These are phyloP conservation scores for Monascus purpureus DNA, from an alignment of 495 filamentous ascomycete genomes.

Conservation along the genomic window DNA sequence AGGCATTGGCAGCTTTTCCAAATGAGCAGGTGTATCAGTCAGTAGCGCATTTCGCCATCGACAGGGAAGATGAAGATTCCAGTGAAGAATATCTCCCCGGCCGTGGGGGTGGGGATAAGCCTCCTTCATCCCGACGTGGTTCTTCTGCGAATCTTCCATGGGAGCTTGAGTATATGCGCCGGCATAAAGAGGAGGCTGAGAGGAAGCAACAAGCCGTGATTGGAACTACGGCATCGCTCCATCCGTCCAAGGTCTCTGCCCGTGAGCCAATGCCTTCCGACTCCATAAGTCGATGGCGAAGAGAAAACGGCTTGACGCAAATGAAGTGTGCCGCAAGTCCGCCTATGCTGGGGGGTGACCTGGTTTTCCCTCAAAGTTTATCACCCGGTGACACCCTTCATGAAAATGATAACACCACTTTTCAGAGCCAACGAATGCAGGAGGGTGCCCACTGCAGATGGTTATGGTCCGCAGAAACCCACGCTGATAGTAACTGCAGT, in stretches of 20 bases:
- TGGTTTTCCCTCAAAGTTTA: slow-evolving; percentile 59
- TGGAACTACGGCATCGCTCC: slow-evolving; percentile 7
- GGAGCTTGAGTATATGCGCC: slow-evolving; percentile 36
- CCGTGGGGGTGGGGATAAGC: slow-evolving; percentile 22
- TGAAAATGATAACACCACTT: slow-evolving; percentile 43
- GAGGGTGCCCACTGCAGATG: slow-evolving; percentile 24
- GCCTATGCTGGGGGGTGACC: slow-evolving; percentile 71
- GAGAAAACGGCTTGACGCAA: slow-evolving; percentile 28
- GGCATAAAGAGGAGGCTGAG: slow-evolving; percentile 32
- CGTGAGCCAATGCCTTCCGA: too few species aligned
- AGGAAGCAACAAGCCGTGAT: slow-evolving; percentile 19
- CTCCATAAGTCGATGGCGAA: slow-evolving; percentile 20
- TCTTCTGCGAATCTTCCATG: slow-evolving; percentile 37
- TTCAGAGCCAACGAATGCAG: slow-evolving; percentile 15
- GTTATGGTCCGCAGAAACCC: slow-evolving; percentile 25
- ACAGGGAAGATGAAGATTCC: slow-evolving; percentile 34
- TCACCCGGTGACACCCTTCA: slow-evolving; percentile 72
- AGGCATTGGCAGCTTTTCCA: slow-evolving; percentile 55
- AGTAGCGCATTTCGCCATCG: slow-evolving; percentile 46
- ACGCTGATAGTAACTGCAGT: slow-evolving; percentile 22
- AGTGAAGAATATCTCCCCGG: slow-evolving; percentile 22
- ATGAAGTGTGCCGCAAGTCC: slow-evolving; percentile 47
- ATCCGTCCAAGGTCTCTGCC: slow-evolving; percentile 5
- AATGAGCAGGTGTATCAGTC: slow-evolving; percentile 49
- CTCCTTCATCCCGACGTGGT: slow-evolving; percentile 20